These are phyloP conservation scores for Hypoxylon sp. DNA, from an alignment of 2,329 filamentous ascomycete genomes.

Conservation along the genomic window DNA sequence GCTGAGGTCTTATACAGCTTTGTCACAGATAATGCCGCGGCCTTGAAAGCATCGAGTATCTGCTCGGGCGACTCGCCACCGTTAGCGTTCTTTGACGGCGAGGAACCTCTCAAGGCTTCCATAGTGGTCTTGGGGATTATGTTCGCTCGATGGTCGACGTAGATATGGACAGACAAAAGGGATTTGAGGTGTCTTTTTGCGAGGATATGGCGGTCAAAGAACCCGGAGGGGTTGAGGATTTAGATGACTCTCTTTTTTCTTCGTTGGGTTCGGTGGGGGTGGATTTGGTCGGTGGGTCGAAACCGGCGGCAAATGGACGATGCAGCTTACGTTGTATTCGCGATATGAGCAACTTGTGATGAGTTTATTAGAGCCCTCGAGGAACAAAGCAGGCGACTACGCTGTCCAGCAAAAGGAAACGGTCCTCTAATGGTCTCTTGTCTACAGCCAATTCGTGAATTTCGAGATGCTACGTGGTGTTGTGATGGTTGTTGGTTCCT, in stretches of 20 bases:
- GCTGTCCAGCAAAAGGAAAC: background rate
- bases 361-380: slow-evolving; percentile 17
- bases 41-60: slow-evolving; percentile 90
- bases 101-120: slow-evolving; percentile 53
- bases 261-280: slow-evolving; percentile 47
- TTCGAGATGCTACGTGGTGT: slow-evolving; percentile 39
- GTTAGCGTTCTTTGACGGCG: slow-evolving; percentile 54
- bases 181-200: slow-evolving; percentile 14
- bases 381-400: slow-evolving; percentile 12
- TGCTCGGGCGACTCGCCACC: slow-evolving; percentile 68
- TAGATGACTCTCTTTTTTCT: slow-evolving; percentile 44
- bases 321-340: slow-evolving; percentile 39
- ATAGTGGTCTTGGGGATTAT: slow-evolving; percentile 32
- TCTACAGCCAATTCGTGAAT: slow-evolving; percentile 12
- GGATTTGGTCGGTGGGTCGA: slow-evolving; percentile 46
- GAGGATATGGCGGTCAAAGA: slow-evolving; percentile 23
- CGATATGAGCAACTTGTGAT: slow-evolving; percentile 29
- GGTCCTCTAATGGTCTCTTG: slow-evolving; percentile 1
- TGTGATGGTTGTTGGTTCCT: slow-evolving; percentile 24
- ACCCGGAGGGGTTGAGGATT: slow-evolving; percentile 23
- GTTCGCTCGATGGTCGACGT: slow-evolving; percentile 13
- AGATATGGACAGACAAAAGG: slow-evolving; percentile 11
- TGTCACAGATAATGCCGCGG: slow-evolving; percentile 92
- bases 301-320: slow-evolving; percentile 37
- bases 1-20: slow-evolving; percentile 96